Percentiles rank a stretch among this genome's conserved stretches.
These are phyloP conservation scores for Erodium chrysanthum DNA, from an alignment of 441 rosid genomes.

Conservation along the genomic window DNA sequence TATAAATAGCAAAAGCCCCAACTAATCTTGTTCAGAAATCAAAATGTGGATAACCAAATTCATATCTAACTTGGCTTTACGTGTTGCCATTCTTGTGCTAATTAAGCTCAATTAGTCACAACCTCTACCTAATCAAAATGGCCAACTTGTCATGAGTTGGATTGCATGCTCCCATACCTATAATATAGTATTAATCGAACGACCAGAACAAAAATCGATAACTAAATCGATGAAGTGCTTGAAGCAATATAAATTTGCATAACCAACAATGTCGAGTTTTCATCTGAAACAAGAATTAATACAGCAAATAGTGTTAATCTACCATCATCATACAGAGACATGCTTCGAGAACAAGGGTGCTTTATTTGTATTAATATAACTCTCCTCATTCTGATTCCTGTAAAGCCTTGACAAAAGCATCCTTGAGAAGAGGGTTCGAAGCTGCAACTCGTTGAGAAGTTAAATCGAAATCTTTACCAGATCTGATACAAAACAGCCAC, in stretches of 20 bases:
- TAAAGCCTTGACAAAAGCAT: slow-evolving; percentile 56
- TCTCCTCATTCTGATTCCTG: slow-evolving; percentile 30
- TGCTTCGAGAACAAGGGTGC: slow-evolving; percentile 1
- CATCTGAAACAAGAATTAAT: not conserved
- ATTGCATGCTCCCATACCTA: not conserved
- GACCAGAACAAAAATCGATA: no score
- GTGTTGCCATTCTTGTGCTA: not conserved
- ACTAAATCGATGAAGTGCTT: no score
- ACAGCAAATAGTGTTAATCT: not conserved
- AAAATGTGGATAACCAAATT: not conserved
- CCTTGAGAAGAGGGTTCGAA: slow-evolving; percentile 64
- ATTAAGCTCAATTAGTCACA: not conserved
- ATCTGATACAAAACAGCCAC: slow-evolving; percentile 31
- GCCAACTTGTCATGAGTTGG: not conserved
- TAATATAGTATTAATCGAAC: not conserved
- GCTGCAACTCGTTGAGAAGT: slow-evolving; percentile 74
- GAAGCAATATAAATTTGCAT: not conserved
- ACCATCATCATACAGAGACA: no score
- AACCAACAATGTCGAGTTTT: not conserved
- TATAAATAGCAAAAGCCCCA: not conserved
- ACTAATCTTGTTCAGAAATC: not conserved
- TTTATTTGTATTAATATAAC: not conserved
- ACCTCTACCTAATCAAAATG: not conserved
- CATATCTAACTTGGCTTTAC: not conserved
- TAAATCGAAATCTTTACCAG: slow-evolving; percentile 79